Evolutionary conservation across 176 grass and related monocot genomes (phyloP).

Genomic region (Chloris gayana): DNA sequence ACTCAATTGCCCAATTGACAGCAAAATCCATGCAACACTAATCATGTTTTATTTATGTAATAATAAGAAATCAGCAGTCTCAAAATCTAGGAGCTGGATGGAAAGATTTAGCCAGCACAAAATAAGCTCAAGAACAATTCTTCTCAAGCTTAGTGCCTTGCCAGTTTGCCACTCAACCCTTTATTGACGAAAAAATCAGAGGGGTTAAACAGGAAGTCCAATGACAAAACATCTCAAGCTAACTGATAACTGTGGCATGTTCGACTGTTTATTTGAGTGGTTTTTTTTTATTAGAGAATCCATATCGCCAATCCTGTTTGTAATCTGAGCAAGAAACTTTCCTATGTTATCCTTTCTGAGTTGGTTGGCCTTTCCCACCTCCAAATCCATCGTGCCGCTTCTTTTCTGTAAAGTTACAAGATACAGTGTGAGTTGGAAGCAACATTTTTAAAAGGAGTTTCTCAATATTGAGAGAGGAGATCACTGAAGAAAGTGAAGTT

Average conservation of each 20-base stretch:
- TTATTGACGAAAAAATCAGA: not conserved
- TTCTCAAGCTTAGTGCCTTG: not conserved
- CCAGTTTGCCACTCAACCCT: not conserved
- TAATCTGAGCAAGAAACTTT: conserved; percentile 10
- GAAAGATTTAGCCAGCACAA: no score
- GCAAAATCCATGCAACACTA: no score
- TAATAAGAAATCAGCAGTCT: no score
- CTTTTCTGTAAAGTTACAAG: conserved; percentile 40
- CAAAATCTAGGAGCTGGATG: no score
- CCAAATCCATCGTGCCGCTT: conserved; percentile 23
- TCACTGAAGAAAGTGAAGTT: not conserved
- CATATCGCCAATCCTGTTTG: conserved; percentile 3
- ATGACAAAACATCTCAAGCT: not conserved
- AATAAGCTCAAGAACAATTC: not conserved
- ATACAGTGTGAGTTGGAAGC: conserved; percentile 35
- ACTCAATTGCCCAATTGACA: no score
- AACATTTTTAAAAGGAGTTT: conserved; percentile 1
- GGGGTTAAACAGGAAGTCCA: not conserved
- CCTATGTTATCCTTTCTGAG: not conserved
- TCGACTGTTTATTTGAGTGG: not conserved
- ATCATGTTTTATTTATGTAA: no score
- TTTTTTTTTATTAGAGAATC: conserved; percentile 13
- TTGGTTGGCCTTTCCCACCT: conserved; percentile 16
- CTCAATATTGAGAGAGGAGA: no score
- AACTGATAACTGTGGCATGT: not conserved